These are phyloP conservation scores for Scheffersomyces coipomensis DNA, from an alignment of 805 yeast species.

Conservation along the genomic window DNA sequence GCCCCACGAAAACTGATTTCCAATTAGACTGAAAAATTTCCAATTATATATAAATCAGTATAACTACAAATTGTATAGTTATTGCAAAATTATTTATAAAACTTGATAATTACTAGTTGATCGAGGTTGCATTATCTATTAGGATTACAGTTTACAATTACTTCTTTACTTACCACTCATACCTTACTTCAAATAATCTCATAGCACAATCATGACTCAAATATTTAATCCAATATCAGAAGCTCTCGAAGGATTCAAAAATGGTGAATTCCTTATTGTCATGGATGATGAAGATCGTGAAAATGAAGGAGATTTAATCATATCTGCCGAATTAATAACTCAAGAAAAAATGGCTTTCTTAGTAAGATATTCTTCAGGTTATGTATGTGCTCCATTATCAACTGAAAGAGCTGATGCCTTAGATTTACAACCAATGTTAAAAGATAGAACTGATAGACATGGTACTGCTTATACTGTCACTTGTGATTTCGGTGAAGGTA, in stretches of 20 bases:
- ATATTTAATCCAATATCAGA: constrained; percentile 50
- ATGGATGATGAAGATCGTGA: constrained; percentile 96
- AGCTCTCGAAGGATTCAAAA: constrained; percentile 68
- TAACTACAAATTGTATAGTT: no score
- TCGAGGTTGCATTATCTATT: no score
- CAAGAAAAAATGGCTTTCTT: constrained; percentile 91
- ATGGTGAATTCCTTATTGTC: constrained; percentile 86
- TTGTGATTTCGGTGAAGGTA: constrained; percentile 80
- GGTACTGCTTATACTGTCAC: constrained; percentile 97
- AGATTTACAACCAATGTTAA: constrained; percentile 76
- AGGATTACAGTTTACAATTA: no score
- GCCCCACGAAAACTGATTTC: no score
- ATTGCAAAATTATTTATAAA: no score
- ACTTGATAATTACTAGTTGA: no score
- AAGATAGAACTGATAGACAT: constrained; percentile 71
- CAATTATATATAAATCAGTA: no score
- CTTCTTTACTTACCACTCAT: no score
- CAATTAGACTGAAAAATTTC: no score
- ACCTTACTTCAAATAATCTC: no score
- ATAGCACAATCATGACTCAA: not conserved
- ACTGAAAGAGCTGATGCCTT: constrained; percentile 75
- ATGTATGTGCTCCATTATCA: constrained; percentile 87
- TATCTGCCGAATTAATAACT: constrained; percentile 82
- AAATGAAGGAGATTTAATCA: constrained; percentile 95
- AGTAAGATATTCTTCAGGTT: constrained; percentile 85